Evolutionary conservation across 768 basidiomycete species (phyloP).

Genomic region (Pulveroboletus sp.): DNA sequence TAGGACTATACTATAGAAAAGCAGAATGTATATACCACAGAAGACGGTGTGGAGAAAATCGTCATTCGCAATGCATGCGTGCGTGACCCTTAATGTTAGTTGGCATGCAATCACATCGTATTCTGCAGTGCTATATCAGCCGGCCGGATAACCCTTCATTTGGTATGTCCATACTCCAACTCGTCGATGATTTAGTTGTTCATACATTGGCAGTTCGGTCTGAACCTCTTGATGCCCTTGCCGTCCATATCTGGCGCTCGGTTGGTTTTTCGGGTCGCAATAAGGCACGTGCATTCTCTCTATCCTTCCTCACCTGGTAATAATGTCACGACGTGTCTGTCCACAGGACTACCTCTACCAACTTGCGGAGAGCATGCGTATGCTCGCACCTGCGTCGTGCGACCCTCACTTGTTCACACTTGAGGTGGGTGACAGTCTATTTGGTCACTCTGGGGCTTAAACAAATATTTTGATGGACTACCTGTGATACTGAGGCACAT

Average conservation of each 20-base stretch:
- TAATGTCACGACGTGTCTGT: neutral
- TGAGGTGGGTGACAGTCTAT: conserved; percentile 47
- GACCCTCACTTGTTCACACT: conserved; percentile 77
- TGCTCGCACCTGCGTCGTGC: conserved; percentile 68
- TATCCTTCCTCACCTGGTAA: neutral
- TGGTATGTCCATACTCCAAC: conserved; percentile 45
- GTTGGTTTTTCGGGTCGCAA: conserved; percentile 89
- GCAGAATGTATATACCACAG: conserved; percentile 66
- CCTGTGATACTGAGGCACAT: neutral
- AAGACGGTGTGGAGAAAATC: conserved; percentile 47
- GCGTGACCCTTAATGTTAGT: conserved; percentile 29
- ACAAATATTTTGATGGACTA: neutral
- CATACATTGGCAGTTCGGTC: conserved; percentile 60
- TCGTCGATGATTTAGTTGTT: neutral
- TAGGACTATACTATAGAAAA: conserved; percentile 88
- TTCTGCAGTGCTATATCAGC: conserved; percentile 77
- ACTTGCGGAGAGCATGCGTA: conserved; percentile 69
- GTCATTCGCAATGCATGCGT: conserved; percentile 59
- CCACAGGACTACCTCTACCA: conserved; percentile 84
- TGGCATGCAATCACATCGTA: neutral
- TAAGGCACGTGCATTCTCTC: conserved; percentile 51
- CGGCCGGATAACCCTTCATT: conserved; percentile 87
- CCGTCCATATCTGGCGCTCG: conserved; percentile 67
- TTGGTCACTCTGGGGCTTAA: neutral
- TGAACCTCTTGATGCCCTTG: conserved; percentile 69